Evolutionary conservation across 2,329 filamentous ascomycete genomes (phyloP), one percentile per base, ranked within the genome.

Genomic region (Sordariomycetes sp.): DNA sequence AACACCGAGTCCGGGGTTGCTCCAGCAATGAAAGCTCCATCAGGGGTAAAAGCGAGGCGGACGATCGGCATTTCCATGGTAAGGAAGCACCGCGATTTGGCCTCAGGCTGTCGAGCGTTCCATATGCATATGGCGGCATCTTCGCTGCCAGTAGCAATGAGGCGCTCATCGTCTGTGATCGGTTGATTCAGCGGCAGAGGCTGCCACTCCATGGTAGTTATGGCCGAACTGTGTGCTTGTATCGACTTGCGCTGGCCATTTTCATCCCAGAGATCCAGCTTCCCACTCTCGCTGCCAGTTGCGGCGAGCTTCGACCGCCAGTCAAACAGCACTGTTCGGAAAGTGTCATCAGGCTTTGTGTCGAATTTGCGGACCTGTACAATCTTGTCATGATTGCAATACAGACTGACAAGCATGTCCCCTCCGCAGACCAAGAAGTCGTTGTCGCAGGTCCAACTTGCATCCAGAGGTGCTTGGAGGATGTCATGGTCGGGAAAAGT

Each of bases 111-210:
- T 31, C 69, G 63, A 4, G 68, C 72, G 43, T 80, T 77, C 72
- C 75, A 80, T 18, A 80, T 70, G 30, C 69, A 59, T 32, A 81
- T 76, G 9, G 70, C 70, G 17, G 73, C 73, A 43, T 81, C 75
- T 40, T 79, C 74, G 4, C 71, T 70, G 17, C 73, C 74, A 2
- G 75, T 74, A 7, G 76, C 75, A 36, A 79, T 64, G 4, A 80
- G 56, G 17, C 76, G 62, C 41, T 78, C 72, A 32, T 68, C 66
- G 6, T 66, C 57, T 15, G 44, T 39, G 7, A 36, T 50, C 11
- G 52, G 46, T 36, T 65, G 61, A n/a, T 36, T 45, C 6, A 48
- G 40, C 3, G 49, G 45, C 14, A 72, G 42, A 9, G 76, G 75
- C 44, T 80, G 76, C 75, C 75, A 81, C 39, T 66, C 61, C 41